phyloP scores from a whole-genome alignment of 495 filamentous ascomycete species.

The Talaromyces proteolyticus region DNA sequence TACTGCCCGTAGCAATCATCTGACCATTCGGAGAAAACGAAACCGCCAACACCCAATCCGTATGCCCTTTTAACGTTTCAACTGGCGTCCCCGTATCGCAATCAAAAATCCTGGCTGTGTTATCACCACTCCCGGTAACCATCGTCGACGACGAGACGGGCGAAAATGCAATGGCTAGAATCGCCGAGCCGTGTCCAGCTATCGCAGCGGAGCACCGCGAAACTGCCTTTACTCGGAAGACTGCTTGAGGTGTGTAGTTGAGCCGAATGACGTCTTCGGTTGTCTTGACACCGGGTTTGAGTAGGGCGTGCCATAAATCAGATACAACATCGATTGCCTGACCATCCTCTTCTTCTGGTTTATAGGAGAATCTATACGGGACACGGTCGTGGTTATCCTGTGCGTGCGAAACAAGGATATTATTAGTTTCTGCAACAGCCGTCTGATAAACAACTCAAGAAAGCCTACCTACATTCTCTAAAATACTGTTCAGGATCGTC shows the following conservation, averaged over 20 bases:
- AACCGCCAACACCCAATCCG: constrained; percentile 86
- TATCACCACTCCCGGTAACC: constrained; percentile 86
- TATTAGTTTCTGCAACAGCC: background rate
- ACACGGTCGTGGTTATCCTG: constrained; percentile 72
- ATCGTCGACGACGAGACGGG: constrained; percentile 74
- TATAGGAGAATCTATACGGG: constrained; percentile 82
- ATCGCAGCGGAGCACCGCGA: constrained; percentile 86
- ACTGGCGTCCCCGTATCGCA: constrained; percentile 90
- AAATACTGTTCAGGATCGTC: constrained; percentile 80
- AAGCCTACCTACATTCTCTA: constrained; percentile 62
- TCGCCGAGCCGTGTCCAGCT: constrained; percentile 86
- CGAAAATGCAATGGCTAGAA: constrained; percentile 84
- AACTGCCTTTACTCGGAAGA: constrained; percentile 90
- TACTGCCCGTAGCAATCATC: constrained; percentile 83
- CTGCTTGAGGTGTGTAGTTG: constrained; percentile 82
- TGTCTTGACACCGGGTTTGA: constrained; percentile 56
- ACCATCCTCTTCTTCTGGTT: constrained; percentile 46
- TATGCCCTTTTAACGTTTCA: constrained; percentile 87
- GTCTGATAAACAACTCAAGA: too few species aligned
- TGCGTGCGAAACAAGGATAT: constrained; percentile 7
- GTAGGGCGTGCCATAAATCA: constrained; percentile 68
- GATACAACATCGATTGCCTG: constrained; percentile 53
- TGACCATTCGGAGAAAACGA: constrained; percentile 79
- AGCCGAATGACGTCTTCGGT: constrained; percentile 73
- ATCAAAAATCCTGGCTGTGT: constrained; percentile 91